Conservation (phyloP, 2,329 filamentous ascomycete genomes). For the Ceratocystis cacaofunesta region DNA sequence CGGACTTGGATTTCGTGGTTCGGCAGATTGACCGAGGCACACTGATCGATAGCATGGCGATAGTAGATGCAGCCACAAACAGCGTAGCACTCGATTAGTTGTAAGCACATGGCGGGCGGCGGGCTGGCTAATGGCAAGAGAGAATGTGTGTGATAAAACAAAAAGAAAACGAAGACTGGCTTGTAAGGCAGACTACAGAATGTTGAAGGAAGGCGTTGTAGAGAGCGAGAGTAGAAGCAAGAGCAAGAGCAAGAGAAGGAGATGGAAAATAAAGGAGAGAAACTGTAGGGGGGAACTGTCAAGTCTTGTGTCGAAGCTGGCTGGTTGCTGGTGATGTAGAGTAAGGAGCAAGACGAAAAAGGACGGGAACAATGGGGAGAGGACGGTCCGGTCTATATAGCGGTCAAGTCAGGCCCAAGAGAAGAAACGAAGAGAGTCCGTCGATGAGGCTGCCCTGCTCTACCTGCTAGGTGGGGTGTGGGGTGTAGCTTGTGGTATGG, state of each 20-base stretch:
- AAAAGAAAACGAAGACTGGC: not conserved
- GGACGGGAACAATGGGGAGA: not conserved
- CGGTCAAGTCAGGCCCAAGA: not conserved
- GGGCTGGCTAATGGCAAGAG: not conserved
- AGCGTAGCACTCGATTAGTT: conserved; percentile 71
- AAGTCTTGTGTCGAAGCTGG: not conserved
- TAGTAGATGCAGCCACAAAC: conserved; percentile 82
- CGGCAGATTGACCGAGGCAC: conserved; percentile 56
- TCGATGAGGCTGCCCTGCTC: not conserved
- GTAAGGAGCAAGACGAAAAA: not conserved
- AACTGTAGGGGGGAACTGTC: not conserved
- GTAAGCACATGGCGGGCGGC: conserved; percentile 58
- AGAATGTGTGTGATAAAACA: not conserved
- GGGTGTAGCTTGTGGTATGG: not conserved
- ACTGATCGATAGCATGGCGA: conserved; percentile 73
- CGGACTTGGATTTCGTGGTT: conserved; percentile 59
- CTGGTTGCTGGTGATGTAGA: not conserved
- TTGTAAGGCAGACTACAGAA: no score
- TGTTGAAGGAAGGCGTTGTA: no score
- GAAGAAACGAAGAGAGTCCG: not conserved
- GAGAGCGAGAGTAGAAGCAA: not conserved
- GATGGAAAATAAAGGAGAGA: conserved; percentile 10
- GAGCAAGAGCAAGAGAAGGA: conserved; percentile 2
- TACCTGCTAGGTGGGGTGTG: not conserved
- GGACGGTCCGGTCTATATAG: not conserved